Evolutionary conservation across 2,329 filamentous ascomycete species (phyloP), one percentile per base, ranked within the genome.

Genomic region (Penicillium brasilianum): DNA sequence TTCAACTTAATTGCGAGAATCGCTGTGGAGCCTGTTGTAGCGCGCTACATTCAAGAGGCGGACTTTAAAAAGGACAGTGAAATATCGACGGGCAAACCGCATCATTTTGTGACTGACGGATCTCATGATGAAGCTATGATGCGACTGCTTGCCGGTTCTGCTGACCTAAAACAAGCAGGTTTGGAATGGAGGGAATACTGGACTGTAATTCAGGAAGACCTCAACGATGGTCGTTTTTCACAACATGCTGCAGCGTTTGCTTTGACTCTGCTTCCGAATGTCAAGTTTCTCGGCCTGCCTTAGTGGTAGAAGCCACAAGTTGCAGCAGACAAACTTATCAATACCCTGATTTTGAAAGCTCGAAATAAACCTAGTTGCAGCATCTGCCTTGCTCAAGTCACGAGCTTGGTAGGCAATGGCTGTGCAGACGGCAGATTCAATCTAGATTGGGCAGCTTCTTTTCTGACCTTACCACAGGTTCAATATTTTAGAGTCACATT

Each of bases 181-280:
- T 50, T 71, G 39, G 66, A 71, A 64, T 71, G 69, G 69, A 64
- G 63, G 58, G 61, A 66, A 59, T 69, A 67, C 58, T 64, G 60
- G 54, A 55, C 59, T 54, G 59, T 49, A 46, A 65, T 69, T 46
- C 62, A 66, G 50, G 65, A 67, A 41, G 67, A 70, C 36, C 46
- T 68, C n/a, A 50, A 59, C 44, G 25, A 36, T 6, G 46, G 16
- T 36, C 63, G 62, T 54, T 71, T 68, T 55, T 71, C 69, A 43
- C 67, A 70, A 55, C 57, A 70, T 51, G 63, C 59, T 59, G 62
- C 67, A 56, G 66, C 60, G 51, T 71, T 71, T 57, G 58, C 64
- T 52, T 44, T 71, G 57, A 71, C 66, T 43, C 66, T 71, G 14
- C 67, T 71, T 13, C 64, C 66, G 7, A 58, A 71, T 62, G 32